A percentile compares a stretch with the other conserved stretches of the same genome.
These are phyloP conservation scores for Ascochyta lentis DNA, from an alignment of 2,329 filamentous ascomycete species.

Conservation along the genomic window DNA sequence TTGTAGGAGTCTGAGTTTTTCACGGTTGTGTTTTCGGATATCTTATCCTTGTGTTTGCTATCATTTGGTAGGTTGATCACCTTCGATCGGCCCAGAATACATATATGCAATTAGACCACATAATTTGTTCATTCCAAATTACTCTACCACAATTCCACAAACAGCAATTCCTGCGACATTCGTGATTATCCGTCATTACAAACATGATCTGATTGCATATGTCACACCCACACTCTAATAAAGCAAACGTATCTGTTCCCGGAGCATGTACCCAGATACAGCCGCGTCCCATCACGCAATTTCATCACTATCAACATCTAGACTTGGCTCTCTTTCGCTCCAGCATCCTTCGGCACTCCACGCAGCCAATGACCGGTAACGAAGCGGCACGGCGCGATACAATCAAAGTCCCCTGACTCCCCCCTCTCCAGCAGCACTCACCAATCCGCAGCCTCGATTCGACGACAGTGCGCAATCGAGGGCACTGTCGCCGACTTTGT, in stretches of 20 bases:
- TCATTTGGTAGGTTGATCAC: slow-evolving; percentile 13
- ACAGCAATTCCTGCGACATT: slow-evolving; percentile 2
- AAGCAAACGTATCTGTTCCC: slow-evolving; percentile 4
- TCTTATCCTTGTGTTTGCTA: slow-evolving; percentile 5
- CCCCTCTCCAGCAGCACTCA: not conserved
- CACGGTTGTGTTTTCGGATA: slow-evolving; percentile 7
- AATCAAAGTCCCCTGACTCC: not conserved
- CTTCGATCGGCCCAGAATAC: slow-evolving; percentile 7
- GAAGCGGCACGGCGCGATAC: slow-evolving; percentile 17
- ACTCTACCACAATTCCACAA: not conserved
- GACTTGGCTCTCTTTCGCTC: slow-evolving; percentile 7
- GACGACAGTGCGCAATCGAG: not conserved
- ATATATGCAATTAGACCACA: slow-evolving; percentile 12
- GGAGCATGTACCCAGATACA: slow-evolving; percentile 13
- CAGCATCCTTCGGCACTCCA: slow-evolving; percentile 1
- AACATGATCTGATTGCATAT: not conserved
- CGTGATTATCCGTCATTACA: not conserved
- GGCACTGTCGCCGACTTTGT: slow-evolving; percentile 1
- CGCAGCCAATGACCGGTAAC: slow-evolving; percentile 14
- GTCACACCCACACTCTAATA: not conserved
- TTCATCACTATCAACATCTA: slow-evolving; percentile 1
- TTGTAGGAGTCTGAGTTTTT: slow-evolving; percentile 1
- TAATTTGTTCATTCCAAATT: slow-evolving; percentile 2
- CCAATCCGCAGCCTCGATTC: not conserved
- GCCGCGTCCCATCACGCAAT: slow-evolving; percentile 14